A percentile compares a stretch with the other conserved stretches of the same genome.
Conservation (phyloP, 169 alveolate genomes). For the Plasmodium coatneyi region DNA sequence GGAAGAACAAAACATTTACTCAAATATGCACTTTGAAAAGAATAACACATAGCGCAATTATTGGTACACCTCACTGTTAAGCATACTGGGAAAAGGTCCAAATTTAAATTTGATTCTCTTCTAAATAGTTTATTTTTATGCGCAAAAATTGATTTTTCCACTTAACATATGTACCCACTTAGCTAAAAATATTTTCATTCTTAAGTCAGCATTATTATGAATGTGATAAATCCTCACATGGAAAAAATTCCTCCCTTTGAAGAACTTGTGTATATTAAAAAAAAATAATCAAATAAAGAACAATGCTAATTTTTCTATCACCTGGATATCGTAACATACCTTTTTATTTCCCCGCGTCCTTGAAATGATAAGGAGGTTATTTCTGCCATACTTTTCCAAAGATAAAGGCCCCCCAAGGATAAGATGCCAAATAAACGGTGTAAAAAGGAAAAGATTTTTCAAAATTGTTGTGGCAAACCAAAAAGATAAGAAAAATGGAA, state of each 20-base stretch:
- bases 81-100: neutral
- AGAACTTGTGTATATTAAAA: neutral
- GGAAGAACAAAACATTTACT: neutral
- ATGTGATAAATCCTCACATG: neutral
- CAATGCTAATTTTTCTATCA: neutral
- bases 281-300: neutral
- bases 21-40: neutral
- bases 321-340: neutral
- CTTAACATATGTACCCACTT: neutral
- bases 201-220: neutral
- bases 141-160: neutral
- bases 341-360: neutral
- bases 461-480: conserved; percentile 90
- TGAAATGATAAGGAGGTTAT: conserved; percentile 80
- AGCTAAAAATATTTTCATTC: neutral
- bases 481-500: conserved; percentile 90
- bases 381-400: conserved; percentile 83
- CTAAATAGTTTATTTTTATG: neutral
- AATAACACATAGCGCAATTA: neutral
- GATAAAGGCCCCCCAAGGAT: conserved; percentile 86
- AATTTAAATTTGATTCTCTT: neutral
- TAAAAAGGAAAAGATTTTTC: conserved; percentile 84
- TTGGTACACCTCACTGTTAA: neutral
- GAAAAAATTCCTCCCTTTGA: neutral
- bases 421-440: conserved; percentile 86